Evolutionary conservation across 768 basidiomycete species (phyloP), one percentile per base, ranked within the genome.

Genomic region (Imleria badia): DNA sequence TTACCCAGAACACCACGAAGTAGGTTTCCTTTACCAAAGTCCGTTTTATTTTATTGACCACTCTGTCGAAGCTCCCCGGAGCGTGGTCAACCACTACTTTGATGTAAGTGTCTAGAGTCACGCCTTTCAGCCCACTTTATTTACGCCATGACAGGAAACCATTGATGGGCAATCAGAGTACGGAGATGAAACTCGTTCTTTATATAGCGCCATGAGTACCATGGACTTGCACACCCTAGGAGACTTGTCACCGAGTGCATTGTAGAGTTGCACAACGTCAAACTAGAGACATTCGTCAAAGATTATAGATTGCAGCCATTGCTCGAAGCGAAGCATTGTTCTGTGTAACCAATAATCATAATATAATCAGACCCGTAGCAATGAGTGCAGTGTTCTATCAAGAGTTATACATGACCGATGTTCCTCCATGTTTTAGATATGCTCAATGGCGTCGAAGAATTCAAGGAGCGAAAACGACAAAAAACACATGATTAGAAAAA

Each of bases 1-100:
- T 74, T 98, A 51, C 96, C 96, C 0, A 91, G 89, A 72, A 98
- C 97, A 6, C 97, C 97, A 6, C 85, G 88, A 60, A 98, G 94
- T 91, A 69, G 68, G 90, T 77, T 11, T 19, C 55, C 50, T 26
- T 42, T 40, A 5, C 22, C 23, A 17, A 23, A 7, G 29, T 11
- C 20, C 7, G 15, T 45, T 30, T 56, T 43, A 5, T 26, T 13
- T 41, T 39, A 45, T 55, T 51, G 57, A 59, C 33, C 13, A 29
- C 59, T 45, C 44, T 43, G 11, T 39, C 52, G 51, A 65, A 94
- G 93, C 94, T 14, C 94, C 94, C 50, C 81, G 94, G 60, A 88
- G 88, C 60, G 77, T 94, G 44, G 88, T 91, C 19, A 78, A 86
- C 60, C 94, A 96, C 68, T 99, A 95, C 76, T 98, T 99, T 72